These are phyloP conservation scores for Melanogaster broomeanus DNA, from an alignment of 768 basidiomycete species.

Conservation along the genomic window DNA sequence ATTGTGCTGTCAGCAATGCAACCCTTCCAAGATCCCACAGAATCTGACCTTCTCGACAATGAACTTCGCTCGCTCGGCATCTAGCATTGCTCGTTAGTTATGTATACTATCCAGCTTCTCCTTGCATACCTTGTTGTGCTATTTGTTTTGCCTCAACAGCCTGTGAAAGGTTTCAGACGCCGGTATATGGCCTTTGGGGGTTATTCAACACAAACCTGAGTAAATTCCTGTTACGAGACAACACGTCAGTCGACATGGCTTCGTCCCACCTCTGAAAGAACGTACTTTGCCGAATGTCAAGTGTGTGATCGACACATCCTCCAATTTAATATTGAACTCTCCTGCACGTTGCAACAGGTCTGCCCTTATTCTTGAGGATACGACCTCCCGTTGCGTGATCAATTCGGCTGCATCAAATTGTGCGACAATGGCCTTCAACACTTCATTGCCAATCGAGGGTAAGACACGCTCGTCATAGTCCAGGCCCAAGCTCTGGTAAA, in stretches of 20 bases:
- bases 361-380: constrained; percentile 88
- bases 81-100: constrained; percentile 44
- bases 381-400: constrained; percentile 97
- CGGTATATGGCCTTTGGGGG: not conserved
- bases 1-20: constrained; percentile 19
- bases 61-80: constrained; percentile 98
- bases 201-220: constrained; percentile 46
- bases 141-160: constrained; percentile 99
- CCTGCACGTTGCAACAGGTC: constrained; percentile 92
- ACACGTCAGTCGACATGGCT: constrained; percentile 4
- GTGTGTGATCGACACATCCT: constrained; percentile 97
- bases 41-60: constrained; percentile 90
- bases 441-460: constrained; percentile 97
- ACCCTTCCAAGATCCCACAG: not conserved
- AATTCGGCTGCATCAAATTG: constrained; percentile 97
- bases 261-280: not conserved
- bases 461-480: constrained; percentile 99
- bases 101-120: not conserved
- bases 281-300: constrained; percentile 83
- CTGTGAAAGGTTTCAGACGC: constrained; percentile 26
- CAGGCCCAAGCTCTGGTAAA: constrained; percentile 92
- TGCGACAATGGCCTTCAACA: constrained; percentile 96
- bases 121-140: constrained; percentile 87
- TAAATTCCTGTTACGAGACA: constrained; percentile 71
- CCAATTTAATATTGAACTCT: constrained; percentile 93